Evolutionary conservation across 768 basidiomycete species (phyloP), one percentile per base, ranked within the genome.

Genomic region (Termitomyces heimii): DNA sequence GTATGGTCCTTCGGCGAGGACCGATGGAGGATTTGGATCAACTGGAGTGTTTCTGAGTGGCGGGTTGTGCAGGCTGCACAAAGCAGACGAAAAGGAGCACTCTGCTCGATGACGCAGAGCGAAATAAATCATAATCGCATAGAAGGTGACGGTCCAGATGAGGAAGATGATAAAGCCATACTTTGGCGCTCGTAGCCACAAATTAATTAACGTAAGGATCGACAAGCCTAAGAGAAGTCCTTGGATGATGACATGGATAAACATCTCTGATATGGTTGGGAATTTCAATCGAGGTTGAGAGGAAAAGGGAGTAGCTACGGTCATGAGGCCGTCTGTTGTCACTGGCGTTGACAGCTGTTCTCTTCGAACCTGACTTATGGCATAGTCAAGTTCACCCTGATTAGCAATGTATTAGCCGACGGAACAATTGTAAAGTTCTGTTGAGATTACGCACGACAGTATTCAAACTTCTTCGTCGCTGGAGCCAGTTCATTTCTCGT

Each of bases 401-500:
- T 45, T 3, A 54, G 58, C 60, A 48, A 51, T 57, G 50, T 59
- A n/a, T n/a, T 16, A 26, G 29, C 39, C n/a, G 51, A 18, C 48
- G 48, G 59, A 48, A 7, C 9, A 47, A 40, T 8, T 34, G 42
- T 22, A 9, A 2, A 14, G n/a, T 18, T 43, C 26, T 16, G 16
- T n/a, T 57, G 24, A 18, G 20, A 55, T 6, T 42, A 73, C 85
- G 66, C 67, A 91, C 89, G 73, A 87, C 82, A 55, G 81, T 79
- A 64, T 83, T 85, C 31, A 87, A 71, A 66, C 85, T 89, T 56
- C 89, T 80, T 53, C 91, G 77, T 51, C 86, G 81, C 56, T 86
- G 80, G 34, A 91, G 73, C 91, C 91, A 92, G 66, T 89, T 89
- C 50, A 89, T 75, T 65, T 92, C 88, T 31, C 83, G 82, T 39